Conservation (phyloP, 129 eudicot genomes). For the Artemisia tridentata region DNA sequence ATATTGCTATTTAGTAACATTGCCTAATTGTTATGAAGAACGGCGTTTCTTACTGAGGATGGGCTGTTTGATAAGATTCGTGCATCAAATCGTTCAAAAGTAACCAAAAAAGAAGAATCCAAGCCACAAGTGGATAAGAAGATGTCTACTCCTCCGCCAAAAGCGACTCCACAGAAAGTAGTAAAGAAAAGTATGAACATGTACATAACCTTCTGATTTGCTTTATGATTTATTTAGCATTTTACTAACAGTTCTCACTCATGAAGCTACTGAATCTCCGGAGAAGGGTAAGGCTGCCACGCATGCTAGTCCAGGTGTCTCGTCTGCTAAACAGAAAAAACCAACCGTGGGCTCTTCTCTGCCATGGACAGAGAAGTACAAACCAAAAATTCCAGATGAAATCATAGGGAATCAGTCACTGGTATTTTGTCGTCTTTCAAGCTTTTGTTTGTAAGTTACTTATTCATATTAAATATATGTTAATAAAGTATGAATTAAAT, state of each 20-base stretch:
- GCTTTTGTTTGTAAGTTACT: not conserved
- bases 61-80: constrained; percentile 87
- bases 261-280: constrained; percentile 37
- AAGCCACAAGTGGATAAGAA: constrained; percentile 50
- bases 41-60: constrained; percentile 83
- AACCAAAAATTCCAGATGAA: constrained; percentile 74
- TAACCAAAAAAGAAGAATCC: constrained; percentile 30
- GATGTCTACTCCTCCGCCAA: constrained; percentile 42
- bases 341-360: constrained; percentile 40
- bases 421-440: constrained; percentile 40
- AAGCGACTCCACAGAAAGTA: constrained; percentile 46
- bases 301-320: constrained; percentile 29
- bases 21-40: constrained; percentile 38
- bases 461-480: not conserved
- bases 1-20: constrained; percentile 1
- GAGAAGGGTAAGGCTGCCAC: constrained; percentile 36
- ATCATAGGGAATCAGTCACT: constrained; percentile 78
- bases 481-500: constrained; percentile 3
- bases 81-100: constrained; percentile 61
- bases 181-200: constrained; percentile 55
- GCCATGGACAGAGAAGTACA: constrained; percentile 92
- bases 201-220: not conserved
- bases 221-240: constrained; percentile 10
- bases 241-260: constrained; percentile 14
- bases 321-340: constrained; percentile 43